Percentiles rank a stretch among this genome's conserved stretches.
Evolutionary conservation across 176 grass and related monocot genomes (phyloP).

Genomic region (Carex littledalei): DNA sequence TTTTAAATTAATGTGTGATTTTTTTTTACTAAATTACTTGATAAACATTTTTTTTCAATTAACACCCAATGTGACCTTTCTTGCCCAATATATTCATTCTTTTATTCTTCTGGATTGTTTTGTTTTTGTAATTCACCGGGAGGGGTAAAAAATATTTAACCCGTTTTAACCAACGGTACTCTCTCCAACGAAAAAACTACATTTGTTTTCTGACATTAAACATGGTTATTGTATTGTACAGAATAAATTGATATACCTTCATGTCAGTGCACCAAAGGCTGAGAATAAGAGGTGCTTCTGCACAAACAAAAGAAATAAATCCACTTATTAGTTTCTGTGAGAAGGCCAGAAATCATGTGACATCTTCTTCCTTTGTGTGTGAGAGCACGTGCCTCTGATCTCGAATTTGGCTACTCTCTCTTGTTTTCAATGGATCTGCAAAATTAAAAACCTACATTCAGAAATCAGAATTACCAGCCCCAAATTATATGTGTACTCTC

Average conservation of each 20-base stretch:
- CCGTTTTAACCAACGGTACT: background rate
- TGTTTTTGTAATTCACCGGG: too few species aligned
- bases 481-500: too few species aligned
- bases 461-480: too few species aligned
- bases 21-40: too few species aligned
- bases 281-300: background rate
- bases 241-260: background rate
- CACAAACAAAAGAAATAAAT: background rate
- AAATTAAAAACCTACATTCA: too few species aligned
- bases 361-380: background rate
- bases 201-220: background rate
- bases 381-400: constrained; percentile 2
- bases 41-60: too few species aligned
- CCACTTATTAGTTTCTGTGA: background rate
- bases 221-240: background rate
- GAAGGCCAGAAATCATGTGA: constrained; percentile 2
- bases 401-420: background rate
- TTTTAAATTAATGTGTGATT: too few species aligned
- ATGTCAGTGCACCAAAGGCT: background rate
- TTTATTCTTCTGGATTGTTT: too few species aligned
- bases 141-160: too few species aligned
- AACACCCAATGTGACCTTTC: too few species aligned
- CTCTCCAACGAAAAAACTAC: background rate
- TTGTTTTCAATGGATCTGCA: background rate
- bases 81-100: too few species aligned